A percentile compares a stretch with the other conserved stretches of the same genome.
phyloP scores from a whole-genome alignment of 768 basidiomycete species.

The Psilocybe subaeruginosa region DNA sequence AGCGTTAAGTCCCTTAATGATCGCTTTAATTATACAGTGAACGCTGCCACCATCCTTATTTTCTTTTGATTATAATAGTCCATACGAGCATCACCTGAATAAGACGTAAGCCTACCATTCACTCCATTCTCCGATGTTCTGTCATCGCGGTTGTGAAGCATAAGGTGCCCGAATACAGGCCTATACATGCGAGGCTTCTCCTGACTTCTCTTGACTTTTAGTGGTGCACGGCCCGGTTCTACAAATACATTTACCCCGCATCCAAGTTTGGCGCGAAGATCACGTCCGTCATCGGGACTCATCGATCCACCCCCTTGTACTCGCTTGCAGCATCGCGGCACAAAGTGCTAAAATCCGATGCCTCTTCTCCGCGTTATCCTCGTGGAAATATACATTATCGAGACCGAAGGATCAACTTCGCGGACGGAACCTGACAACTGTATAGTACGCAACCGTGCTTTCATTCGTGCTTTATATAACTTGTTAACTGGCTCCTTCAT shows the following conservation, averaged over 20 bases:
- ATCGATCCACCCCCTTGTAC: background rate
- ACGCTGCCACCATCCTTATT: background rate
- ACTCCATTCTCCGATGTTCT: background rate
- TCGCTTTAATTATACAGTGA: background rate
- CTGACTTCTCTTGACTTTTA: background rate
- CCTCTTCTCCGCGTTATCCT: constrained; percentile 15
- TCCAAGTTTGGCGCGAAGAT: constrained; percentile 15
- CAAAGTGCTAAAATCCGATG: constrained; percentile 21
- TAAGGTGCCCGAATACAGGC: background rate
- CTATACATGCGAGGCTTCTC: background rate
- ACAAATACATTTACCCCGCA: constrained; percentile 20
- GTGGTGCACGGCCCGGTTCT: constrained; percentile 5
- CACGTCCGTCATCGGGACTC: constrained; percentile 5
- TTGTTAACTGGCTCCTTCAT: background rate
- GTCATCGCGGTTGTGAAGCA: background rate
- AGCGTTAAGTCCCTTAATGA: background rate
- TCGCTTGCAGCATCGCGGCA: constrained; percentile 9
- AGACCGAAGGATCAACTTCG: constrained; percentile 19
- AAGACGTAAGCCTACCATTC: background rate
- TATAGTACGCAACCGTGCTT: background rate
- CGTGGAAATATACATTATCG: constrained; percentile 6
- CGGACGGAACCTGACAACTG: constrained; percentile 9
- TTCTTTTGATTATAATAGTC: background rate
- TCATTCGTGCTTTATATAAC: background rate
- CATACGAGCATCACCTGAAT: background rate